Evolutionary conservation across 495 filamentous ascomycete species (phyloP).

Genomic region (Aspergillus bridgeri): DNA sequence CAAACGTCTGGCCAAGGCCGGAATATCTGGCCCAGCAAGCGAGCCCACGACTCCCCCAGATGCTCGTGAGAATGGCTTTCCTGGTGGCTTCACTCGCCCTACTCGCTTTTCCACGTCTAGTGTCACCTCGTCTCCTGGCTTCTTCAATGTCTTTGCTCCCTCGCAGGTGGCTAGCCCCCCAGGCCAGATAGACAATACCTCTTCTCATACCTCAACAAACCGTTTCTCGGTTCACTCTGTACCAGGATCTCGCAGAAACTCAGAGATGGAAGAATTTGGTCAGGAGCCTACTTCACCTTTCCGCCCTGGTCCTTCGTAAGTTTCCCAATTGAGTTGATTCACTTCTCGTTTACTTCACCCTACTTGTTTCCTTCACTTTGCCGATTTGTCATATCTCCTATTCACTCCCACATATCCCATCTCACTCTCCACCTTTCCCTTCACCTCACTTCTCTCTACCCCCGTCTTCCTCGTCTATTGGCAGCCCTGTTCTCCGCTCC

Average conservation of each 20-base stretch:
- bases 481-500: too few relatives aligned
- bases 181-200: conserved; percentile 45
- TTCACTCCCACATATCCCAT: conserved; percentile 4
- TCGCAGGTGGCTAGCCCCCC: conserved; percentile 65
- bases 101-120: conserved; percentile 82
- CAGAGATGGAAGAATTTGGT: conserved; percentile 44
- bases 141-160: conserved; percentile 69
- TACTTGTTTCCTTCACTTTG: conserved; percentile 11
- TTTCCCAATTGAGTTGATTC: conserved; percentile 5
- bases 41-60: conserved; percentile 98
- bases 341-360: conserved; percentile 5
- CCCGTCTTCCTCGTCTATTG: too few relatives aligned
- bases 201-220: conserved; percentile 33
- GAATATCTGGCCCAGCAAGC: conserved; percentile 69
- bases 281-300: conserved; percentile 32
- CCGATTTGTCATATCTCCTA: conserved; percentile 17
- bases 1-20: conserved; percentile 64
- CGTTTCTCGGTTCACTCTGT: conserved; percentile 72
- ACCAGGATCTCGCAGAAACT: conserved; percentile 73
- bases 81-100: conserved; percentile 68
- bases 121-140: conserved; percentile 72
- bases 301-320: conserved; percentile 42
- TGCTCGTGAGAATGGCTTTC: conserved; percentile 72
- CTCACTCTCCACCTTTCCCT: conserved; percentile 10
- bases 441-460: background rate